These are phyloP conservation scores for Geotrichum restrictum DNA, from an alignment of 1,139 yeast genomes.

Conservation along the genomic window DNA sequence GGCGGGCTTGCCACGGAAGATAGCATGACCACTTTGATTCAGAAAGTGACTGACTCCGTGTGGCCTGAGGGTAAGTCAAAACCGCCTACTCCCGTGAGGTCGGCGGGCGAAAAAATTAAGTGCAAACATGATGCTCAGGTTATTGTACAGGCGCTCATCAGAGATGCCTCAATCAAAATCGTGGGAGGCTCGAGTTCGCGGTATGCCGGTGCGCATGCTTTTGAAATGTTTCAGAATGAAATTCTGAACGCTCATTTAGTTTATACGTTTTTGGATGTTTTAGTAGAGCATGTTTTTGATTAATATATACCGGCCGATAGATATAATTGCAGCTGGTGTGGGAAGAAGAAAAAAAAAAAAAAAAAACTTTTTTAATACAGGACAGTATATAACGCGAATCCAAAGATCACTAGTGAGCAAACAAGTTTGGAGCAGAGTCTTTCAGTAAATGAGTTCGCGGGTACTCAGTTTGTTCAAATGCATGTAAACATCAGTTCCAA, in stretches of 20 bases:
- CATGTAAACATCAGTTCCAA: slow-evolving; percentile 76
- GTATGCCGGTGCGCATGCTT: slow-evolving; percentile 57
- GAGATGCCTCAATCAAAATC: slow-evolving; percentile 65
- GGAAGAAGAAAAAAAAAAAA: too few relatives aligned
- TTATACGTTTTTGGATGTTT: slow-evolving; percentile 53
- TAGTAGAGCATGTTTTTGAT: slow-evolving; percentile 44
- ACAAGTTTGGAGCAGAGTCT: too few relatives aligned
- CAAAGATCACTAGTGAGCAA: too few relatives aligned
- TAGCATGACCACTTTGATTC: slow-evolving; percentile 47
- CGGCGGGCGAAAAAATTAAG: slow-evolving; percentile 50
- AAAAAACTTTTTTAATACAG: too few relatives aligned
- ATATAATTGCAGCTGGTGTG: not conserved
- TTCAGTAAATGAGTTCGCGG: slow-evolving; percentile 21
- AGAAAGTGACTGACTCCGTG: slow-evolving; percentile 45
- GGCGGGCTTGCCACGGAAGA: slow-evolving; percentile 42
- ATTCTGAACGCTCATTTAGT: slow-evolving; percentile 62
- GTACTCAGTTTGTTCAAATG: slow-evolving; percentile 55
- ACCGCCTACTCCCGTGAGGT: slow-evolving; percentile 39
- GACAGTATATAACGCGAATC: too few relatives aligned
- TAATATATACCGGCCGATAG: not conserved
- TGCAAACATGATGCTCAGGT: slow-evolving; percentile 58
- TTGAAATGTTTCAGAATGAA: slow-evolving; percentile 71
- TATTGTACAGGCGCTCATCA: slow-evolving; percentile 54
- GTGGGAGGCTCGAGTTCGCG: slow-evolving; percentile 67
- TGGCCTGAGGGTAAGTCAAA: slow-evolving; percentile 58